These are phyloP conservation scores for Arthrobotrys entomopaga DNA, from an alignment of 2,329 filamentous ascomycete genomes.

Conservation along the genomic window DNA sequence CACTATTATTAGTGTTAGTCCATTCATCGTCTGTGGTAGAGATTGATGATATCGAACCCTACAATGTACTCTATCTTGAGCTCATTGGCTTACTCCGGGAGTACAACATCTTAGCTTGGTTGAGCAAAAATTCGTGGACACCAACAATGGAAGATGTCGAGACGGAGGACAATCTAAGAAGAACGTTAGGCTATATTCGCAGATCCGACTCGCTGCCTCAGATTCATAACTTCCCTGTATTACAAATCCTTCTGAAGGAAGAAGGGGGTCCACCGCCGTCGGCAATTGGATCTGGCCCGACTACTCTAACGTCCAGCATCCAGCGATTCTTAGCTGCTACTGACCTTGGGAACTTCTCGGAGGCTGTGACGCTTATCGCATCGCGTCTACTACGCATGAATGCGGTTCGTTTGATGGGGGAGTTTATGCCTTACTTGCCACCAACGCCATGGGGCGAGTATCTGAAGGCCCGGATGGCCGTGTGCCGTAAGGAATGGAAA, in stretches of 20 bases:
- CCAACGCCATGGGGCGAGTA: slow-evolving; percentile 74
- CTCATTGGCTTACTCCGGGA: slow-evolving; percentile 77
- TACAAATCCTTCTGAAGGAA: slow-evolving; percentile 65
- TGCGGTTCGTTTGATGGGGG: slow-evolving; percentile 65
- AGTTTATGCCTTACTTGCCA: slow-evolving; percentile 74
- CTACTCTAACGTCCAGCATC: slow-evolving; percentile 62
- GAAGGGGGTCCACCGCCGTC: slow-evolving; percentile 70
- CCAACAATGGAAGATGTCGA: slow-evolving; percentile 60
- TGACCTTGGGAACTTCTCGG: slow-evolving; percentile 61
- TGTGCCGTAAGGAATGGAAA: slow-evolving; percentile 73
- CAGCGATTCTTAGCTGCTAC: slow-evolving; percentile 59
- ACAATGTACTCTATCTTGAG: slow-evolving; percentile 71
- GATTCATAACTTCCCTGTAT: slow-evolving; percentile 57
- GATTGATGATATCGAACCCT: slow-evolving; percentile 71
- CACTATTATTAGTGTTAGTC: slow-evolving; percentile 72
- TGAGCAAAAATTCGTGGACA: slow-evolving; percentile 69
- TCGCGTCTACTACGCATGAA: slow-evolving; percentile 63
- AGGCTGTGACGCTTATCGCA: slow-evolving; percentile 61
- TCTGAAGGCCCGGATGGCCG: slow-evolving; percentile 80
- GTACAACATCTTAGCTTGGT: slow-evolving; percentile 78
- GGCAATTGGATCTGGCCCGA: slow-evolving; percentile 66
- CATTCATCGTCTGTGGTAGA: slow-evolving; percentile 79
- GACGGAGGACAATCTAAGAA: slow-evolving; percentile 54
- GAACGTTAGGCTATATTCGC: slow-evolving; percentile 55
- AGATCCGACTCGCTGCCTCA: slow-evolving; percentile 25